phyloP scores from a whole-genome alignment of 2,329 filamentous ascomycete genomes.

The Aspergillus sp. region DNA sequence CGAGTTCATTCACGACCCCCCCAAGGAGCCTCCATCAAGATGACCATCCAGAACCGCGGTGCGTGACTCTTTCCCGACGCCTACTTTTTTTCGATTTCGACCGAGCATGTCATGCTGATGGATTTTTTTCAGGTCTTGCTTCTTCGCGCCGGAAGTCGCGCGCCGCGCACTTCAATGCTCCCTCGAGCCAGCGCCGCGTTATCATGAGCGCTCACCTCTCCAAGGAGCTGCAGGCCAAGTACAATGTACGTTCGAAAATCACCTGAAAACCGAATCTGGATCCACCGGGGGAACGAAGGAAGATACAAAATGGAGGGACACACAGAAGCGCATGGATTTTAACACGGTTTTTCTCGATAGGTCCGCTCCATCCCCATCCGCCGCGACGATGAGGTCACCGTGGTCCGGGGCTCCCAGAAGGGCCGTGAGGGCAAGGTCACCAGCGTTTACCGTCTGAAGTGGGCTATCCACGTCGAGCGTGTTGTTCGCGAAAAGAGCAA shows the following conservation, averaged over 20 bases:
- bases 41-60: constrained; percentile 33
- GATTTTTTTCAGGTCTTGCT: constrained; percentile 36
- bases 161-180: constrained; percentile 84
- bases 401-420: constrained; percentile 93
- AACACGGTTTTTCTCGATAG: constrained; percentile 45
- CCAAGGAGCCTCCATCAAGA: constrained; percentile 27
- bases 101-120: constrained; percentile 8
- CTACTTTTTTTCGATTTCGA: not conserved
- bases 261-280: not conserved
- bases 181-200: constrained; percentile 74
- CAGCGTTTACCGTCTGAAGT: constrained; percentile 97
- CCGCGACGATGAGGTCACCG: constrained; percentile 93
- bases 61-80: constrained; percentile 11
- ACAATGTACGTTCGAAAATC: constrained; percentile 71
- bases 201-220: constrained; percentile 96
- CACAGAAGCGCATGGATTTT: constrained; percentile 2
- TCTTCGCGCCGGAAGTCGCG: constrained; percentile 97
- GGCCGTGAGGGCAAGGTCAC: constrained; percentile 98
- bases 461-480: constrained; percentile 94
- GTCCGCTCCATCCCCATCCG: constrained; percentile 95
- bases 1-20: constrained; percentile 15
- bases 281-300: not conserved
- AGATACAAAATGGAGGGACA: not conserved
- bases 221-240: constrained; percentile 98
- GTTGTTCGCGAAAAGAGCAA: constrained; percentile 96